Evolutionary conservation across 768 basidiomycete species (phyloP).

Genomic region (Fistulinella prunicolor): DNA sequence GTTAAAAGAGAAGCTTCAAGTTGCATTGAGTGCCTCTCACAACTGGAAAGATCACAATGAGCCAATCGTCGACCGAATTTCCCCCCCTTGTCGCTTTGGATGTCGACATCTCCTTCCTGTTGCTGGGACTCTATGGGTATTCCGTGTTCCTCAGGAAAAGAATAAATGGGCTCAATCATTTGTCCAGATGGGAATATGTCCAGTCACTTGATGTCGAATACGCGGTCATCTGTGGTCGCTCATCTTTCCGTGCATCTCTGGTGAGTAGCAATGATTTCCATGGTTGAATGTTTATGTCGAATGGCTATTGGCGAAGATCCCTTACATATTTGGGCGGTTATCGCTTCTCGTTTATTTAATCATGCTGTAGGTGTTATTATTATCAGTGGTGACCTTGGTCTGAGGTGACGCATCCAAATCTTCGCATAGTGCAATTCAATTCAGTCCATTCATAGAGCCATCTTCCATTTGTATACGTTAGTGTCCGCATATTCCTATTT

Average conservation of each 20-base stretch:
- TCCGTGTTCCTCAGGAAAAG: background rate
- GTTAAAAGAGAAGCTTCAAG: too few species aligned
- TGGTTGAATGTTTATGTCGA: background rate
- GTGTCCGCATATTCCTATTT: background rate
- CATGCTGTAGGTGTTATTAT: slow-evolving; percentile 11
- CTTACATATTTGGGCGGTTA: slow-evolving; percentile 20
- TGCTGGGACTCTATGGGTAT: slow-evolving; percentile 20
- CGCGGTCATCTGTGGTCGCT: slow-evolving; percentile 14
- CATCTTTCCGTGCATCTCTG: slow-evolving; percentile 25
- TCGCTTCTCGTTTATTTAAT: slow-evolving; percentile 8
- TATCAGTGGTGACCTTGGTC: background rate
- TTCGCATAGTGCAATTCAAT: slow-evolving; percentile 2
- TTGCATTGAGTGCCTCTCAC: too few species aligned
- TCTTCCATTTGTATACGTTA: slow-evolving; percentile 10
- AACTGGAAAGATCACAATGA: background rate
- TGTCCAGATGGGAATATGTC: slow-evolving; percentile 25
- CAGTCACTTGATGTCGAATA: slow-evolving; percentile 18
- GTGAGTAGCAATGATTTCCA: slow-evolving; percentile 11
- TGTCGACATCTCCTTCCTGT: slow-evolving; percentile 7
- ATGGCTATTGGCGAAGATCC: slow-evolving; percentile 10
- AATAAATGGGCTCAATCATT: background rate
- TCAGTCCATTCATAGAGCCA: background rate
- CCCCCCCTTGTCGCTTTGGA: background rate
- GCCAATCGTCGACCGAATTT: background rate
- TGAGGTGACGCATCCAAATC: background rate